Base-by-base conservation (phyloP, 2,329 filamentous ascomycete species). In the Lasiodiplodia hormozganensis region DNA sequence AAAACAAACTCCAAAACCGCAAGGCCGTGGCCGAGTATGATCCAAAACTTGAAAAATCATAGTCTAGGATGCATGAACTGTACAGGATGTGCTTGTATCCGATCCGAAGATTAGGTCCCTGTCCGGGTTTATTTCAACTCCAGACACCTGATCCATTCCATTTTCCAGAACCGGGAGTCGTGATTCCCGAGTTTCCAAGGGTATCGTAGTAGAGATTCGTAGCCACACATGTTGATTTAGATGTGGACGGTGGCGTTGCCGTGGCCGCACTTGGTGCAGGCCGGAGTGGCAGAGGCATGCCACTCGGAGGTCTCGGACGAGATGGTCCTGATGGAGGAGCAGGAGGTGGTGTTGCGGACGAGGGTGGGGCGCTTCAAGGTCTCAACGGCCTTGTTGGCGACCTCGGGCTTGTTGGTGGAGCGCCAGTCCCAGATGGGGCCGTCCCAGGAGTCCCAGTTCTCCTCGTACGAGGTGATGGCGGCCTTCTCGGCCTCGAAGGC, bases 401-500 rank as follows among this genome's bases (percentile, higher is more conserved):
- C 47, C 28, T 18, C 60, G 38, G 67, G 67, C 58, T 51, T 57
- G 60, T 68, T 68, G 67, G 67, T 68, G 36, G 36, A 40, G 51
- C 67, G 67, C 58, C 58, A 68, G 51, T 56, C 51, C 67, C 67
- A 68, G 67, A 68, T 21, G 60, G 67, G 67, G 38, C 67, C 67
- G 52, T 68, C 67, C 58, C 60, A 68, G 28, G 51, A 57, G 67
- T 68, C 66, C 72, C 71, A 73, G 47, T 70, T 70, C 38, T 72
- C 65, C 47, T 73, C 72, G 62, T 73, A 71, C 40, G 71, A 70
- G 56, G 71, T 70, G 57, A 71, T 71, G 36, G 69, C 65, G 38
- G 73, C 71, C 38, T 72, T 72, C 54, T 71, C 71, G 40, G 71
- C 73, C 54, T 72, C 72, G 34, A 69, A 72, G 52, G 72, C 69